Evolutionary conservation across 2,329 filamentous ascomycete species (phyloP).

Genomic region (Lasiodiplodia sp.): DNA sequence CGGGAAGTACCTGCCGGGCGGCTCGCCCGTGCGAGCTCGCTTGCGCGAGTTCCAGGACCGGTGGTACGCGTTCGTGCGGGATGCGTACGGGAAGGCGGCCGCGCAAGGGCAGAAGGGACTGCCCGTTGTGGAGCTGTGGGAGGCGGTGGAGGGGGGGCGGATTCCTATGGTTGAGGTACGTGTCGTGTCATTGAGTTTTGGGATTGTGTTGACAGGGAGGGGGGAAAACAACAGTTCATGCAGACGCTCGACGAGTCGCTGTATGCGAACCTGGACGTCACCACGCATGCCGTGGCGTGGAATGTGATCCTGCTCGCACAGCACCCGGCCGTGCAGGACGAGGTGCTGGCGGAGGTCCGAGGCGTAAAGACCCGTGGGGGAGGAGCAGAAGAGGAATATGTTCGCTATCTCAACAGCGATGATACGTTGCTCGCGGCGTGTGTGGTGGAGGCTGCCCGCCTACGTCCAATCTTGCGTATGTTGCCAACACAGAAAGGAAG

Average conservation of each 20-base stretch:
- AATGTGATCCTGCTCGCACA: conserved; percentile 52
- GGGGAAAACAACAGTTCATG: conserved; percentile 37
- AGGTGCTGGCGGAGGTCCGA: conserved; percentile 40
- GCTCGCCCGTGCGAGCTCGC: conserved; percentile 35
- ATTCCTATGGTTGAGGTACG: too few species aligned
- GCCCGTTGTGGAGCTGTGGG: too few species aligned
- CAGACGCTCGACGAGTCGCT: conserved; percentile 56
- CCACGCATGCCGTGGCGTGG: conserved; percentile 53
- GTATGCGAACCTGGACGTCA: conserved; percentile 56
- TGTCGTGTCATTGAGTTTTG: too few species aligned
- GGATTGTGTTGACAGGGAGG: too few species aligned
- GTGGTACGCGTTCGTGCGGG: conserved; percentile 37
- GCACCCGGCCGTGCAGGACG: conserved; percentile 42
- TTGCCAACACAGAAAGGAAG: too few species aligned
- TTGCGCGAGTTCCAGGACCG: conserved; percentile 33
- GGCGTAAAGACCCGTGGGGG: too few species aligned
- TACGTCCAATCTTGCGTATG: conserved; percentile 41
- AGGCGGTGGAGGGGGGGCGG: too few species aligned
- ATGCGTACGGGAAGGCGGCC: too few species aligned
- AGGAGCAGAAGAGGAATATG: conserved; percentile 12
- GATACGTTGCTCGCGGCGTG: conserved; percentile 36
- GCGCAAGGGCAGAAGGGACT: too few species aligned
- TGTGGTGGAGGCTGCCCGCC: conserved; percentile 51
- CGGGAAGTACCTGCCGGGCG: conserved; percentile 38
- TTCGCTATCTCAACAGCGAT: conserved; percentile 33